Base-by-base conservation (phyloP, 2,329 filamentous ascomycete genomes). In the Monosporascus sp. region DNA sequence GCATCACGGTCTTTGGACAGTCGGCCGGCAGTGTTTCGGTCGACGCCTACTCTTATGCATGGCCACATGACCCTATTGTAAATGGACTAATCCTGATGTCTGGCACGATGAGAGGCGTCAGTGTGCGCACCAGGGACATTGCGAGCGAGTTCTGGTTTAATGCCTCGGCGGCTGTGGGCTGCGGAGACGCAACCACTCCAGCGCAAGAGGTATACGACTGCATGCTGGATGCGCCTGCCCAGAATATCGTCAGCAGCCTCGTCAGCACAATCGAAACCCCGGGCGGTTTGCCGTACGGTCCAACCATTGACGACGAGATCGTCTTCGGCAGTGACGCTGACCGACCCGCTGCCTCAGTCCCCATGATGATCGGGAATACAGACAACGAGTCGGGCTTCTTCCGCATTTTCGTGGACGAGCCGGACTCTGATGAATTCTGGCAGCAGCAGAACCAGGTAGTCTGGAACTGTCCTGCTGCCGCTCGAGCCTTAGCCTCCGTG, bases 11-110 rank as follows among this genome's bases (percentile, higher is more conserved):
- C 17, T 58, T 60, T 44, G 57, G 58, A 16, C n/a, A 57, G 43
- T 59, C 55, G 14, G 60, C 55, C 16, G 57, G 57, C 20, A 55
- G 38, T 19, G 50, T 48, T 8, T 56, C 58, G 7, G 56, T 58
- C 31, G 61, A 63, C 48, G 49, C 38, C 27, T 54, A 61, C 49
- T 41, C 38, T 17, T 41, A 41, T 19, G 38, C 38, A 8, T 41
- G 7, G 17, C 3, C 38, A 8, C 17, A 41, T 7, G 38, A 41
- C 38, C 38, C 38, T 17, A 41, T 41, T 19, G 38, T 19, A 8
- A n/a, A 8, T 8, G 38, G 38, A 8, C 19, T 17, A 17, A 41
- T 41, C 38, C 24, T 7, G 24, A 26, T 26, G 24, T 26, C 24
- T 26, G 24, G 24, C 24, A 26, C 24, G 6, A 6, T 26, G 24